A percentile compares a stretch with the other conserved stretches of the same genome.
Conservation (phyloP, 176 grass and related monocot genomes). For the Rhynchospora breviuscula region DNA sequence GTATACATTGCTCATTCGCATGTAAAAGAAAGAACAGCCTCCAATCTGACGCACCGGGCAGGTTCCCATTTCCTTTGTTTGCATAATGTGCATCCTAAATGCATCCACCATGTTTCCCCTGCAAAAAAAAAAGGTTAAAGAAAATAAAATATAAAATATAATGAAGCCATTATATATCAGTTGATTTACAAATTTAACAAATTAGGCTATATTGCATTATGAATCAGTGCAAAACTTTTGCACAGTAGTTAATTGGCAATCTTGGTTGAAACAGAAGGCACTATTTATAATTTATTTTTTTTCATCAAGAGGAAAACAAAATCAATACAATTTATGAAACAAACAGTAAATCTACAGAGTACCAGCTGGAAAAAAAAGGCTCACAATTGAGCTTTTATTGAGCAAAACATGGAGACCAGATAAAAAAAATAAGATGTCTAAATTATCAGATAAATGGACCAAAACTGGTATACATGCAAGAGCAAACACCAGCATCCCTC, state of each 20-base stretch:
- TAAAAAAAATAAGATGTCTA: neutral
- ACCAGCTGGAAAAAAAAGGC: neutral
- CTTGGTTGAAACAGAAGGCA: no score
- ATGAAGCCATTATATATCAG: neutral
- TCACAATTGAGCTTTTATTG: neutral
- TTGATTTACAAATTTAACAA: no score
- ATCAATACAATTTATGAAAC: neutral
- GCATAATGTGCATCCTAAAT: slow-evolving; percentile 95
- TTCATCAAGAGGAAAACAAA: no score
- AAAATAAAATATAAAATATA: neutral
- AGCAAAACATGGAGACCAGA: neutral
- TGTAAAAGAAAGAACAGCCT: slow-evolving; percentile 89
- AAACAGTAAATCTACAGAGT: neutral
- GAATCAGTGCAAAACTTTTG: no score
- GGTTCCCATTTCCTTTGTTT: slow-evolving; percentile 86
- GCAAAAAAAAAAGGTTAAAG: neutral
- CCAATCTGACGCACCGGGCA: slow-evolving; percentile 90
- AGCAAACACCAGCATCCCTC: neutral
- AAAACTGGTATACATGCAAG: neutral
- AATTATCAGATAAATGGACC: neutral
- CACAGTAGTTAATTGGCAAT: no score
- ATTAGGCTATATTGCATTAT: no score
- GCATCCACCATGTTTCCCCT: slow-evolving; percentile 98
- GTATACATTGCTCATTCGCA: slow-evolving; percentile 95
- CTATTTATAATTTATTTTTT: no score